Percentiles rank a stretch among this genome's conserved stretches.
Conservation (phyloP, 2,329 filamentous ascomycete genomes). For the Cladosporium cucumerinum region DNA sequence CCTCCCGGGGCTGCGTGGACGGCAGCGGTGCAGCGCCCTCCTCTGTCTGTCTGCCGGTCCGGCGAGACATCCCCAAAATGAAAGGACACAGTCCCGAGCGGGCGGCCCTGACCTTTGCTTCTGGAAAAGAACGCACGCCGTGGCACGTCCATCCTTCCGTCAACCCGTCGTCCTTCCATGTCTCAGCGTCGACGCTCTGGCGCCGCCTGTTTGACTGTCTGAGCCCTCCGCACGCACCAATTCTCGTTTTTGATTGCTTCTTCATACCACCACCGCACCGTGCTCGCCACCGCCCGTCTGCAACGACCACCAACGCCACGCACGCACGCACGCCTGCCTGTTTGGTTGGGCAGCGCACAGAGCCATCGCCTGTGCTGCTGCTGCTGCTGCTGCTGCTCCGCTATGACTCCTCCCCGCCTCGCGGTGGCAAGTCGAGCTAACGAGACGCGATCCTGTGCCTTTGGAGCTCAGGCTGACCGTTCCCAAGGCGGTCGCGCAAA, state of each 20-base stretch:
- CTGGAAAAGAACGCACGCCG: constrained; percentile 6
- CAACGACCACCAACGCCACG: neutral
- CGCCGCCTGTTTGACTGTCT: constrained; percentile 5
- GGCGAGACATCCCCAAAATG: constrained; percentile 11
- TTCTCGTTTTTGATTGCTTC: constrained; percentile 13
- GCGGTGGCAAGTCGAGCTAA: constrained; percentile 6
- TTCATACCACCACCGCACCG: neutral
- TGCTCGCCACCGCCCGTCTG: neutral
- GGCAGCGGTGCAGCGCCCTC: neutral
- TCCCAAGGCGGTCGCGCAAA: constrained; percentile 9
- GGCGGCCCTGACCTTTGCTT: constrained; percentile 4
- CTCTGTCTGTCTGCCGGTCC: neutral
- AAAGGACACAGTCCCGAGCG: neutral
- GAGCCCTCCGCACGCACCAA: constrained; percentile 4
- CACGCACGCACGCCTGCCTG: neutral
- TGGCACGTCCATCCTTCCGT: constrained; percentile 1
- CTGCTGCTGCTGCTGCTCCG: neutral
- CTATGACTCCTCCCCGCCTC: constrained; percentile 8
- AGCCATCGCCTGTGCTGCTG: neutral
- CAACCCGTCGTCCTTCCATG: neutral
- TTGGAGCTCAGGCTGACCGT: neutral
- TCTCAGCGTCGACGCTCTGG: neutral
- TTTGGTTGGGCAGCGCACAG: constrained; percentile 14
- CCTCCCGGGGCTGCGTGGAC: neutral
- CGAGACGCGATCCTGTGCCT: neutral